Evolutionary conservation across 345 rosid genomes (phyloP).

Genomic region (Citrus unshiu): DNA sequence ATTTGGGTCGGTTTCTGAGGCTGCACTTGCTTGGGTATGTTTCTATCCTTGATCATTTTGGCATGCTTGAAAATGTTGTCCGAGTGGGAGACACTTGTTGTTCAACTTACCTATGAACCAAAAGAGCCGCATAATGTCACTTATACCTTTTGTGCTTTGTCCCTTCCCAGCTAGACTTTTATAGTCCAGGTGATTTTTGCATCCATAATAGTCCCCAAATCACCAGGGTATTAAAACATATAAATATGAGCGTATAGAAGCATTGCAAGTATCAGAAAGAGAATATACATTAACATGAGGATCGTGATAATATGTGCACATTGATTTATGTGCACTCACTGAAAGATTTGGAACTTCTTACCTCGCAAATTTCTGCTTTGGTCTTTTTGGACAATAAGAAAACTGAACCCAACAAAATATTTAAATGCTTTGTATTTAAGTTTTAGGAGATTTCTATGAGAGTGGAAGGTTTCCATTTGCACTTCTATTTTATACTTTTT

Average conservation of each 20-base stretch:
- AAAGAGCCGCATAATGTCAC: neutral
- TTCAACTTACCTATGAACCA: neutral
- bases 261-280: no score
- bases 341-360: neutral
- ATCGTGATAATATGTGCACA: no score
- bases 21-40: constrained; percentile 55
- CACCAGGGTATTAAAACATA: no score
- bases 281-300: no score
- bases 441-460: neutral
- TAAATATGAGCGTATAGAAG: no score
- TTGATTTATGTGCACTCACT: neutral
- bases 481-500: neutral
- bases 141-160: no score
- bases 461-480: neutral
- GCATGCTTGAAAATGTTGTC: neutral
- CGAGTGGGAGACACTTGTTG: neutral
- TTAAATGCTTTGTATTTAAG: neutral
- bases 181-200: no score
- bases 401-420: neutral
- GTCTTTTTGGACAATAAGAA: neutral
- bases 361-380: neutral
- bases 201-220: no score
- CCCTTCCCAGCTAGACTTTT: no score
- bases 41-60: neutral
- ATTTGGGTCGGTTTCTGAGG: constrained; percentile 51